These are phyloP conservation scores for Penicillium sp. DNA, from an alignment of 2,329 filamentous ascomycete species.

Conservation along the genomic window DNA sequence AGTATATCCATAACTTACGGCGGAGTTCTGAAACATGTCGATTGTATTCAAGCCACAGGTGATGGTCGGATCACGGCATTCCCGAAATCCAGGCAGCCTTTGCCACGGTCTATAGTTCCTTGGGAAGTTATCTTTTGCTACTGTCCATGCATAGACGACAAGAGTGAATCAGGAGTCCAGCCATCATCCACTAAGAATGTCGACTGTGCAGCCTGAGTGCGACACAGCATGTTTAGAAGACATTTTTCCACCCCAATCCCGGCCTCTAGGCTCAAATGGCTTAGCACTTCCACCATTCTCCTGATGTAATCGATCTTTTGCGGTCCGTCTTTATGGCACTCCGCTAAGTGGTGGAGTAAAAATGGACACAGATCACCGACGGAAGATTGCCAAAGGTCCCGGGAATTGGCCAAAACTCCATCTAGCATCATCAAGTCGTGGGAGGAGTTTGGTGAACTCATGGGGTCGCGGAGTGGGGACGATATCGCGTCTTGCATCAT, in stretches of 20 bases:
- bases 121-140: background rate
- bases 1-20: background rate
- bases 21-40: background rate
- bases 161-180: conserved; percentile 23
- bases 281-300: conserved; percentile 13
- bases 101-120: background rate
- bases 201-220: conserved; percentile 1
- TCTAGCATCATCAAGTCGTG: conserved; percentile 1
- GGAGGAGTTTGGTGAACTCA: background rate
- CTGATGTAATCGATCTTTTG: conserved; percentile 1
- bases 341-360: conserved; percentile 7
- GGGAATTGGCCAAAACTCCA: background rate
- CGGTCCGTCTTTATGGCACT: background rate
- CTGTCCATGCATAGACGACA: conserved; percentile 24
- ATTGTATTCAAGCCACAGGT: background rate
- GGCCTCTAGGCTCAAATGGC: conserved; percentile 21
- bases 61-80: background rate
- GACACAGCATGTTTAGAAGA: conserved; percentile 23
- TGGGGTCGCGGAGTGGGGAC: background rate
- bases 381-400: background rate
- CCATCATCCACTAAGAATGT: conserved; percentile 15
- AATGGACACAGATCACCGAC: background rate
- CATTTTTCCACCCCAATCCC: conserved; percentile 25
- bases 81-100: background rate
- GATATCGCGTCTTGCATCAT: conserved; percentile 18